phyloP scores from a whole-genome alignment of 2,329 filamentous ascomycete genomes.

The Cytospora piceae region DNA sequence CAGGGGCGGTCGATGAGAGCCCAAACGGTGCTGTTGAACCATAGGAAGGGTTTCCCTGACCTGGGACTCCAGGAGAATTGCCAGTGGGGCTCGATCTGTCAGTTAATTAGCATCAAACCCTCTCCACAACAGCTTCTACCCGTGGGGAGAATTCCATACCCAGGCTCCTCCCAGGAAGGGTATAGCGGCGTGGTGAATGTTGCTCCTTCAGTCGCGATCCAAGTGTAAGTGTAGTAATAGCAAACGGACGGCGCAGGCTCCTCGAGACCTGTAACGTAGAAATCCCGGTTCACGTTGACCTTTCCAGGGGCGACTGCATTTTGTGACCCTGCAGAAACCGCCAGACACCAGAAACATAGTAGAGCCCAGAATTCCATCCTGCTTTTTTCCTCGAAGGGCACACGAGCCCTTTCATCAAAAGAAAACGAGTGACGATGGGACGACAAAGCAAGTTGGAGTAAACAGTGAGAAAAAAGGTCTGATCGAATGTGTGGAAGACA shows the following conservation, averaged over 20 bases:
- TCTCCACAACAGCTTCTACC: background rate
- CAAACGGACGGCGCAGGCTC: conserved; percentile 5
- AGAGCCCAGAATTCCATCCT: conserved; percentile 13
- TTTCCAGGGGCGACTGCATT: background rate
- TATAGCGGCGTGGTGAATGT: background rate
- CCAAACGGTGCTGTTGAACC: background rate
- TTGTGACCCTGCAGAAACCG: background rate
- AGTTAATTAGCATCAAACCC: background rate
- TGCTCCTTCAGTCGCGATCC: background rate
- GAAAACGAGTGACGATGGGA: background rate
- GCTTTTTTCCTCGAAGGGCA: background rate
- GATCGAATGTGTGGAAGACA: background rate
- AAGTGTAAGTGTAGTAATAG: background rate
- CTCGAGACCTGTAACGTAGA: background rate
- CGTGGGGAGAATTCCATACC: background rate
- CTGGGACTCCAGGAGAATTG: background rate
- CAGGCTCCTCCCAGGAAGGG: background rate
- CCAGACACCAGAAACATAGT: conserved; percentile 10
- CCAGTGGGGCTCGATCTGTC: background rate
- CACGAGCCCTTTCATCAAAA: background rate
- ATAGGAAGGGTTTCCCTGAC: background rate
- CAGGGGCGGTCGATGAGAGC: background rate
- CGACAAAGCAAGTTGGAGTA: background rate
- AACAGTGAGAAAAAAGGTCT: background rate
- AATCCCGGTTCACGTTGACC: background rate